Evolutionary conservation across 345 rosid species (phyloP).

Genomic region (Cardamine resedifolia): DNA sequence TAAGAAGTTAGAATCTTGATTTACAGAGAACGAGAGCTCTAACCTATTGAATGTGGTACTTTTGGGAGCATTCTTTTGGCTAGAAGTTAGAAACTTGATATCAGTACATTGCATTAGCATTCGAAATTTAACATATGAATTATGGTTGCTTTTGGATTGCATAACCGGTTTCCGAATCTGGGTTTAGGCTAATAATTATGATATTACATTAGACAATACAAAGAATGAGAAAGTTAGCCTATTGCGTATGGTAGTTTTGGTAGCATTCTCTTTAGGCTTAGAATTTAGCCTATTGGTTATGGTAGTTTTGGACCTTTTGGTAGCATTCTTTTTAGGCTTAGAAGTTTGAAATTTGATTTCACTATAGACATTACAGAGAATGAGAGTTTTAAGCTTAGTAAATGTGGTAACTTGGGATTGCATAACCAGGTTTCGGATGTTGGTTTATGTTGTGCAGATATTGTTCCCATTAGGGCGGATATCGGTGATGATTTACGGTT

Average conservation of each 20-base stretch:
- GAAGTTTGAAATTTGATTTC: neutral
- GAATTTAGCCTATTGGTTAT: neutral
- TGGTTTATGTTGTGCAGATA: slow-evolving; percentile 42
- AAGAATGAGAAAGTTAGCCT: neutral
- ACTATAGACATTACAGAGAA: neutral
- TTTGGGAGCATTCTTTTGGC: neutral
- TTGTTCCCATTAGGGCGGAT: slow-evolving; percentile 61
- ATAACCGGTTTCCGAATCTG: neutral
- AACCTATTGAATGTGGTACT: neutral
- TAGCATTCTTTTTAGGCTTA: neutral
- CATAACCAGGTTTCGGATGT: slow-evolving; percentile 5
- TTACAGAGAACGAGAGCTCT: neutral
- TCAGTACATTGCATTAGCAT: neutral
- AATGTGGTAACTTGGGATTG: slow-evolving; percentile 14
- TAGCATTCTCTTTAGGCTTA: neutral
- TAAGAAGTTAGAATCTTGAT: neutral
- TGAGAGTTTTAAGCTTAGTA: neutral
- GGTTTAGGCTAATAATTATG: neutral
- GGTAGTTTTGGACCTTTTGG: neutral
- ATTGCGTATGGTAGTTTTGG: neutral
- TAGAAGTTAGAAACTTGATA: neutral
- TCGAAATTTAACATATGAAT: neutral
- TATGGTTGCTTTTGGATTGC: slow-evolving; percentile 18
- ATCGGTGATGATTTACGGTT: slow-evolving; percentile 71
- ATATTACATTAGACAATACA: neutral